Evolutionary conservation across 106 monocot species (phyloP).

Genomic region (Acorus calamus): DNA sequence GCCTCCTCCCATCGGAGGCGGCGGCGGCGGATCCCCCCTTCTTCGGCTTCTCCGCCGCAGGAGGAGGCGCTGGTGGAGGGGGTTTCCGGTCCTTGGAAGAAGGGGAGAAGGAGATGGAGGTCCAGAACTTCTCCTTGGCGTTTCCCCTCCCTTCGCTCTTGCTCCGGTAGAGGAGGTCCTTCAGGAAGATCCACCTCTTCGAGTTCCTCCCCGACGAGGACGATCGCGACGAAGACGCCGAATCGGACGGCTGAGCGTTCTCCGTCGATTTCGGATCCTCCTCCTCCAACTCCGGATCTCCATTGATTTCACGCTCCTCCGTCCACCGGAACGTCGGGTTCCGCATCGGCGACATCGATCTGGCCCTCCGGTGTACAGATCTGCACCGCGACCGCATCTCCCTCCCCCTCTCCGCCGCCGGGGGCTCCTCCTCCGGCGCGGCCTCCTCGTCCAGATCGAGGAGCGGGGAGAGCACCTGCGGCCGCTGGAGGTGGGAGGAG

Average conservation of each 20-base stretch:
- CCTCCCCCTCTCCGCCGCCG: slow-evolving; percentile 21
- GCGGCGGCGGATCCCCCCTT: background rate
- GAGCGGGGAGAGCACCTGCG: slow-evolving; percentile 46
- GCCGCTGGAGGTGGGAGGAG: slow-evolving; percentile 41
- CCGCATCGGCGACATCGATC: slow-evolving; percentile 88
- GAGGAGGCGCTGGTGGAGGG: background rate
- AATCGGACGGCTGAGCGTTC: slow-evolving; percentile 23
- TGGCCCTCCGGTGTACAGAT: slow-evolving; percentile 65
- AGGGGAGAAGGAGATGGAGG: slow-evolving; percentile 41
- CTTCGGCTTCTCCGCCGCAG: slow-evolving; percentile 2
- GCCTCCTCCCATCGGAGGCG: slow-evolving; percentile 6
- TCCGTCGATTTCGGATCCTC: slow-evolving; percentile 19
- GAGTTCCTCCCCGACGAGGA: slow-evolving; percentile 62
- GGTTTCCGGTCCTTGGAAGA: slow-evolving; percentile 12
- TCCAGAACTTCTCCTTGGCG: slow-evolving; percentile 68
- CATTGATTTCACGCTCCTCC: slow-evolving; percentile 20
- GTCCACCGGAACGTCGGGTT: slow-evolving; percentile 29
- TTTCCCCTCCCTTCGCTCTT: slow-evolving; percentile 78
- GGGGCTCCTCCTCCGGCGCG: slow-evolving; percentile 28
- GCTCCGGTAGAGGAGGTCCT: slow-evolving; percentile 90
- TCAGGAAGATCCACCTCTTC: slow-evolving; percentile 85
- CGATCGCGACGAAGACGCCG: slow-evolving; percentile 45
- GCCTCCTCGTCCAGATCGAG: slow-evolving; percentile 26
- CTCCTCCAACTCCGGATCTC: background rate
- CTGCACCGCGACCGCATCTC: slow-evolving; percentile 61